Percentiles rank a stretch among this genome's conserved stretches.
phyloP scores from a whole-genome alignment of 1,284 basidiomycete genomes.

The Bondarzewia mesenterica region DNA sequence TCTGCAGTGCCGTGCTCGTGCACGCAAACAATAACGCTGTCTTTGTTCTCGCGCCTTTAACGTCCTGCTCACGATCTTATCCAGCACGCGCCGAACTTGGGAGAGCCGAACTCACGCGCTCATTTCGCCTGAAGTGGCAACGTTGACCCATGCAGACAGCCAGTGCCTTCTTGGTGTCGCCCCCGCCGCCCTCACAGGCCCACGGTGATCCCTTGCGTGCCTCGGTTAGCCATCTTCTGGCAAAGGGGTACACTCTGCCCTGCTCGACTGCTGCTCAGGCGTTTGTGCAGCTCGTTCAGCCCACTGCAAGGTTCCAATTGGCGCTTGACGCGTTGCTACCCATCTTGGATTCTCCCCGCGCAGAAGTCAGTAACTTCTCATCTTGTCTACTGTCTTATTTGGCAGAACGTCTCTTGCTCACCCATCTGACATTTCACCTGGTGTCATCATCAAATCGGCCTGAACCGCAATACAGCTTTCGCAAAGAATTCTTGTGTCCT shows the following conservation, averaged over 20 bases:
- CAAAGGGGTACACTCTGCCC: slow-evolving; percentile 53
- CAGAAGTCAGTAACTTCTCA: slow-evolving; percentile 37
- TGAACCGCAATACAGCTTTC: slow-evolving; percentile 39
- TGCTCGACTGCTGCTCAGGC: slow-evolving; percentile 68
- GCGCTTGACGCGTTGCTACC: slow-evolving; percentile 71
- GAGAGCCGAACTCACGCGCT: background rate
- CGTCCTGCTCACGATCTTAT: background rate
- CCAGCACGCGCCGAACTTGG: background rate
- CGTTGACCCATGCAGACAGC: slow-evolving; percentile 10
- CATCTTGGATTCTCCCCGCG: slow-evolving; percentile 44
- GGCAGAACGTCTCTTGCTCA: background rate
- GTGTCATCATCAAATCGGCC: background rate
- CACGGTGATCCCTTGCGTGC: slow-evolving; percentile 30
- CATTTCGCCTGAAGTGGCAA: background rate
- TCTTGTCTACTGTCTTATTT: background rate
- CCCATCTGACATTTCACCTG: background rate
- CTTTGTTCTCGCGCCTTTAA: background rate
- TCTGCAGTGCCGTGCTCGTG: background rate
- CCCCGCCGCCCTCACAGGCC: slow-evolving; percentile 17
- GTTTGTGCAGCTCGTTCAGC: slow-evolving; percentile 64
- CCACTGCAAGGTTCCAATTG: slow-evolving; percentile 64
- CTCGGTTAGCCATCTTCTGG: slow-evolving; percentile 54
- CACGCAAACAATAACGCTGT: background rate
- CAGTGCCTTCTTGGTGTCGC: slow-evolving; percentile 8
- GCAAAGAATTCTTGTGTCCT: slow-evolving; percentile 65